Evolutionary conservation across 2,329 filamentous ascomycete genomes (phyloP).

Genomic region (Alternaria ethzedia): DNA sequence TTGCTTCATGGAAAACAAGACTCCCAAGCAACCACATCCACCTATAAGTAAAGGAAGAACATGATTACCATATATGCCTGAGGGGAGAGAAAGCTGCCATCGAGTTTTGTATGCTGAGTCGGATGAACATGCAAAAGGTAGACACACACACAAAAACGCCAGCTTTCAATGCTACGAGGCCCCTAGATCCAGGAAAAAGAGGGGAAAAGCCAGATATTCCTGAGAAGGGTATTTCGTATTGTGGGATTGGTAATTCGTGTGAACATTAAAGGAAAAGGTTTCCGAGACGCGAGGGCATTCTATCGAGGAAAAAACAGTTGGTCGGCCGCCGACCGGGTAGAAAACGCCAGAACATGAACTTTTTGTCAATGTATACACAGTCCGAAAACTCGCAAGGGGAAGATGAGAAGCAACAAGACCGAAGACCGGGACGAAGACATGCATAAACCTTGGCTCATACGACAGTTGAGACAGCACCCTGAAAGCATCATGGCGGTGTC

Average conservation of each 20-base stretch:
- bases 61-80: slow-evolving; percentile 40
- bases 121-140: slow-evolving; percentile 27
- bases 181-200: slow-evolving; percentile 22
- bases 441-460: not conserved
- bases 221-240: slow-evolving; percentile 34
- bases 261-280: slow-evolving; percentile 28
- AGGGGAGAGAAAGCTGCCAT: slow-evolving; percentile 16
- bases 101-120: slow-evolving; percentile 15
- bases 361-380: slow-evolving; percentile 37
- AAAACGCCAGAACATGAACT: slow-evolving; percentile 42
- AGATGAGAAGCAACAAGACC: slow-evolving; percentile 30
- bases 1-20: slow-evolving; percentile 3
- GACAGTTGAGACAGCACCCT: not conserved
- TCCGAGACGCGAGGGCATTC: slow-evolving; percentile 18
- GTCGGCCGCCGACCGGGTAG: slow-evolving; percentile 30
- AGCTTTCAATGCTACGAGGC: slow-evolving; percentile 33
- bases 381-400: slow-evolving; percentile 19
- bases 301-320: slow-evolving; percentile 22
- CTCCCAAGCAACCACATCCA: slow-evolving; percentile 3
- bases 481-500: slow-evolving; percentile 43
- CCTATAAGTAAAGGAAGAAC: slow-evolving; percentile 18
- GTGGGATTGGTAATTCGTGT: slow-evolving; percentile 26
- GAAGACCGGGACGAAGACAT: slow-evolving; percentile 1
- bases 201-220: slow-evolving; percentile 14
- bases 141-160: slow-evolving; percentile 36